Base-by-base conservation (phyloP, 768 basidiomycete species). In the Chalciporus pseudorubinellus region DNA sequence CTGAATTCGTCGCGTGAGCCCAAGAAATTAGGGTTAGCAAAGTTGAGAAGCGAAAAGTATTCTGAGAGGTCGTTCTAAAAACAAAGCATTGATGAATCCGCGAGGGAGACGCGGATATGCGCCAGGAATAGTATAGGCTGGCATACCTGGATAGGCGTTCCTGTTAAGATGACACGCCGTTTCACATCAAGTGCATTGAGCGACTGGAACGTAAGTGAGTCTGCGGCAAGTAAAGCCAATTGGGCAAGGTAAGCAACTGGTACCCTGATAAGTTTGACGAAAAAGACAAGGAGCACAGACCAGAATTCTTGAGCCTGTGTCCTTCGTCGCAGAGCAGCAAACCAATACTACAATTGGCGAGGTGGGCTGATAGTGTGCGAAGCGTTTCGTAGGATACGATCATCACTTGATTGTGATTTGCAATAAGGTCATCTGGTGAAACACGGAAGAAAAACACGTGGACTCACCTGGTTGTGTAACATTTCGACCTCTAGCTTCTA, bases 331-430 rank as follows among this genome's bases (percentile, higher is more conserved):
- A 95, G 26, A 99, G 81, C n/a, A 99, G 72, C 14, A 99, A 71
- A 2, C 97, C 97, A 42, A 99, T 89, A 46, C 77, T 83, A 56
- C 89, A 92, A 50, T 79, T 81, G 4, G 84, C 84, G 11, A 98
- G 77, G 61, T 95, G 82, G 0, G 70, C 82, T 8, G 85, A 79
- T 12, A 98, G 74, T 4, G 87, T 87, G 18, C 95, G 84, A 46
- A 99, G 78, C 0, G 92, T 95, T 68, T 99, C 95, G 59, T 99
- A 99, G 0, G 97, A 98, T 6, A 97, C 94, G 57, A 99, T 98
- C 90, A 99, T 92, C 40, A 98, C 95, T 95, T 54, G 0, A 26
- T 38, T n/a, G 46, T 24, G 21, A 13, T 31, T 16, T 22, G 31
- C 29, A 8, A 39, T 47, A 20, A 24, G 48, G 40, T 26, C 9